Evolutionary conservation across 495 filamentous ascomycete species (phyloP).

Genomic region (Pyrenopolyporus hunteri): DNA sequence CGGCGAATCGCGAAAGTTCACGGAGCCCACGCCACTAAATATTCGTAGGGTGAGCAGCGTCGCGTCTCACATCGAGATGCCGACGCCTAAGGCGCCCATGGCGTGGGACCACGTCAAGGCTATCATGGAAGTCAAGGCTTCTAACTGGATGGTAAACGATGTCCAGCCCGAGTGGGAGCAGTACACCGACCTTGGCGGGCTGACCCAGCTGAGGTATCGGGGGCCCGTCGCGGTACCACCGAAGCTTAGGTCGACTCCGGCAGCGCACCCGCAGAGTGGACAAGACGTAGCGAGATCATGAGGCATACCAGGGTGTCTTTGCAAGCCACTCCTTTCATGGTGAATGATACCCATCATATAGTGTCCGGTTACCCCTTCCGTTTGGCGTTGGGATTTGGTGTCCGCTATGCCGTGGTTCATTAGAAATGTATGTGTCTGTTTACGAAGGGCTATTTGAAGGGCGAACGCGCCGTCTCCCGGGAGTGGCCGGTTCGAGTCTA

Average conservation of each 20-base stretch:
- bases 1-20: neutral
- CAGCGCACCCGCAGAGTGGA: neutral
- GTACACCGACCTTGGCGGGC: constrained; percentile 42
- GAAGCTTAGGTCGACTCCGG: neutral
- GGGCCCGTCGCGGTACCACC: neutral
- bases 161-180: constrained; percentile 45
- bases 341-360: constrained; percentile 22
- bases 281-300: neutral
- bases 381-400: constrained; percentile 1
- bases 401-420: neutral
- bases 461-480: no score
- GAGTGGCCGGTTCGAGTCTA: no score
- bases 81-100: constrained; percentile 22
- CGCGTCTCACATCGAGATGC: constrained; percentile 29
- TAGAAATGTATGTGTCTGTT: no score
- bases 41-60: constrained; percentile 28
- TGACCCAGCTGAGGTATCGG: constrained; percentile 29
- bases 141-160: constrained; percentile 20
- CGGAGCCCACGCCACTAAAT: neutral
- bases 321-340: neutral
- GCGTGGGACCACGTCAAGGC: constrained; percentile 35
- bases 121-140: constrained; percentile 32
- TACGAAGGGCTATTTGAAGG: neutral
- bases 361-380: neutral
- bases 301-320: neutral